Evolutionary conservation across 306 rosid species (phyloP).

Genomic region (Chamaecrista fasciculata): DNA sequence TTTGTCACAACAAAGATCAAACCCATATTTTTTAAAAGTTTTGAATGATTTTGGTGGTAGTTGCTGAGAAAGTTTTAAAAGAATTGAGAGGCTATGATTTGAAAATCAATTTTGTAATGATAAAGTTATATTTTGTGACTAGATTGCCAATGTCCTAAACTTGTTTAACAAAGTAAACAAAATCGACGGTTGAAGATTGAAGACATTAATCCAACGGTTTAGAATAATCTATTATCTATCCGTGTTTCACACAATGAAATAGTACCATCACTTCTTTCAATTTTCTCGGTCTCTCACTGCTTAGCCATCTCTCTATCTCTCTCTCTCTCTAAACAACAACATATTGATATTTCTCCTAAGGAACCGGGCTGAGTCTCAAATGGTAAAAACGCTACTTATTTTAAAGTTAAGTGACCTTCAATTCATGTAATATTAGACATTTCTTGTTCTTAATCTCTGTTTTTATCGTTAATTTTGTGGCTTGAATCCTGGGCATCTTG

Average conservation of each 20-base stretch:
- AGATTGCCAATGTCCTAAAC: too few relatives aligned
- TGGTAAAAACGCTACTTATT: neutral
- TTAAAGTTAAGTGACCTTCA: neutral
- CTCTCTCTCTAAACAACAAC: neutral
- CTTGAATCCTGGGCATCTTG: neutral
- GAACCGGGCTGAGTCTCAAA: neutral
- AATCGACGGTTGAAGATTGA: neutral
- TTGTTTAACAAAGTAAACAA: neutral
- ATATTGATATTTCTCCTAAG: neutral
- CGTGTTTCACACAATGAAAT: neutral
- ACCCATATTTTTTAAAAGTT: too few relatives aligned
- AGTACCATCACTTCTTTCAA: neutral
- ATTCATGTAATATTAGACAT: neutral
- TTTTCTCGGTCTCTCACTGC: neutral
- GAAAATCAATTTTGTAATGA: too few relatives aligned
- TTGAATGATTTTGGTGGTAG: too few relatives aligned
- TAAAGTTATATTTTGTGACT: too few relatives aligned
- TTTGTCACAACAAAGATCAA: too few relatives aligned
- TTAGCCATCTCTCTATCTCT: neutral
- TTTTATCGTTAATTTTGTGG: neutral
- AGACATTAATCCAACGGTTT: neutral
- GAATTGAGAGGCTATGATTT: too few relatives aligned
- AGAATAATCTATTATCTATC: too few relatives aligned
- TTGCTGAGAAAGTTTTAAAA: too few relatives aligned
- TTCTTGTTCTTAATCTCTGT: neutral